These are phyloP conservation scores for Hypoxylon rickii DNA, from an alignment of 495 filamentous ascomycete genomes.

Conservation along the genomic window DNA sequence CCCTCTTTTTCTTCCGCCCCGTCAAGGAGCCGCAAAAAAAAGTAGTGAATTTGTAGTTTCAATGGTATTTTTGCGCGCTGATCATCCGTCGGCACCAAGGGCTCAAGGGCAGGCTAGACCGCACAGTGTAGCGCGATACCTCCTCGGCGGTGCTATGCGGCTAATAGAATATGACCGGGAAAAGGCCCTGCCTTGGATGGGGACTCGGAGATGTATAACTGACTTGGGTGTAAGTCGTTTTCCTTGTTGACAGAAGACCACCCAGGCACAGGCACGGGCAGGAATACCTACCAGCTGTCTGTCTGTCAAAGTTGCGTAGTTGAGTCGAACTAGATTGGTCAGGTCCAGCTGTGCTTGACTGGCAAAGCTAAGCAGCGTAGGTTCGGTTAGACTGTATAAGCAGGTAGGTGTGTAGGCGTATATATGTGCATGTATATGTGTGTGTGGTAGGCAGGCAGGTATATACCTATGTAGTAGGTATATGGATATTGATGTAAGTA, in stretches of 20 bases:
- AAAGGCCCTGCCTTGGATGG: slow-evolving; percentile 34
- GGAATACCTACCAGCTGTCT: slow-evolving; percentile 16
- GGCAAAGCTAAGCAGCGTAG: background rate
- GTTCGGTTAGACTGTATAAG: background rate
- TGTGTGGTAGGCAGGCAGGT: slow-evolving; percentile 5
- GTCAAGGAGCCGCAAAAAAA: slow-evolving; percentile 35
- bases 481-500: slow-evolving; percentile 2
- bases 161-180: slow-evolving; percentile 36
- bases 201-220: slow-evolving; percentile 30
- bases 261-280: slow-evolving; percentile 10
- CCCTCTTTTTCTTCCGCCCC: slow-evolving; percentile 17
- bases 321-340: slow-evolving; percentile 17
- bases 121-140: slow-evolving; percentile 27
- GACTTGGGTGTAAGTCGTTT: slow-evolving; percentile 34
- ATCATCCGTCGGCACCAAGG: slow-evolving; percentile 31
- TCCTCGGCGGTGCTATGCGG: slow-evolving; percentile 37
- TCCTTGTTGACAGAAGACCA: slow-evolving; percentile 13
- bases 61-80: slow-evolving; percentile 25
- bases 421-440: background rate
- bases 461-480: slow-evolving; percentile 12
- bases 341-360: slow-evolving; percentile 1
- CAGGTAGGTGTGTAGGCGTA: too few relatives aligned
- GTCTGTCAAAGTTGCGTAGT: too few relatives aligned
- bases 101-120: slow-evolving; percentile 7
- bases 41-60: slow-evolving; percentile 30